Evolutionary conservation across 2,329 filamentous ascomycete genomes (phyloP).

Genomic region (Pseudogymnoascus verrucosus): DNA sequence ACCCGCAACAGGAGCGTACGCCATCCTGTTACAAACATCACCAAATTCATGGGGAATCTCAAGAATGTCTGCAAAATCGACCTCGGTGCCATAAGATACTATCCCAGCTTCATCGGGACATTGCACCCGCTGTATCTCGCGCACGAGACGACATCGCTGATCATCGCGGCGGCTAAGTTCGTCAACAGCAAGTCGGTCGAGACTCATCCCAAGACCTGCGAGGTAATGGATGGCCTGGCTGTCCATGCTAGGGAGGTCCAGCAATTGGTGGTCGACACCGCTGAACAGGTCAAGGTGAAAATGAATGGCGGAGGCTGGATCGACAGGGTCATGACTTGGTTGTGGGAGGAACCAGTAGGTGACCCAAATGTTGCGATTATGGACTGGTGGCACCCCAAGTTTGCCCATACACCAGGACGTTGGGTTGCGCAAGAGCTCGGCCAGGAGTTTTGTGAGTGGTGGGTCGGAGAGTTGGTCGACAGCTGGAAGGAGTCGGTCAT

Average conservation of each 20-base stretch:
- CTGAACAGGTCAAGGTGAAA: conserved; percentile 16
- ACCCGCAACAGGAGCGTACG: neutral
- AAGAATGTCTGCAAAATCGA: neutral
- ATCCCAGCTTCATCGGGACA: conserved; percentile 10
- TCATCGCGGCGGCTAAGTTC: conserved; percentile 18
- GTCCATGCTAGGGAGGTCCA: conserved; percentile 16
- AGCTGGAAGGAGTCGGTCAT: conserved; percentile 27
- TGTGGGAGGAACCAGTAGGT: neutral
- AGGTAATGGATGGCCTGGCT: neutral
- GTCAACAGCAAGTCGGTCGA: conserved; percentile 12
- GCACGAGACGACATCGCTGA: conserved; percentile 20
- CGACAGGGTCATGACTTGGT: conserved; percentile 20
- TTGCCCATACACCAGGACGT: neutral
- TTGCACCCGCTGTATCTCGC: conserved; percentile 25
- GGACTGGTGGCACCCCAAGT: neutral
- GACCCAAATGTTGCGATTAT: neutral
- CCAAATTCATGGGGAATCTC: neutral
- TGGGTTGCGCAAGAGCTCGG: conserved; percentile 6
- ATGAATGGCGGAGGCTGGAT: conserved; percentile 29
- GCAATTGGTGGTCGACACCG: conserved; percentile 9
- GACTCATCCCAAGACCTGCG: conserved; percentile 7
- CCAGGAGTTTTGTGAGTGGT: conserved; percentile 13
- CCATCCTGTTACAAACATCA: neutral
- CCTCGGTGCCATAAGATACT: neutral
- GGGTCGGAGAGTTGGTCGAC: conserved; percentile 14